Evolutionary conservation across 805 yeast genomes (phyloP).

Genomic region (Lipomyces kockii): DNA sequence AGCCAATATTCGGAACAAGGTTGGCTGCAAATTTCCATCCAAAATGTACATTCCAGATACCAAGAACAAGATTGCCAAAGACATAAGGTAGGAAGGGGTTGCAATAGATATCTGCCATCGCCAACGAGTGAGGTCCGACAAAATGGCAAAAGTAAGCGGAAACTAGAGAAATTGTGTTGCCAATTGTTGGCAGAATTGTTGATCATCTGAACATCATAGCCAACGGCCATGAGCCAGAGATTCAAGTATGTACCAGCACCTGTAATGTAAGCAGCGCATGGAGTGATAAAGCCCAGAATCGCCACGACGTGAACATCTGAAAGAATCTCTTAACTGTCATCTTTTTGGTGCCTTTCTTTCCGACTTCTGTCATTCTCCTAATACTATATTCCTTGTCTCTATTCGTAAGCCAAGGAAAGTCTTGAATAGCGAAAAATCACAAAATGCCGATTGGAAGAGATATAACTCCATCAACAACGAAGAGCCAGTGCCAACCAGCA

Average conservation of each 20-base stretch:
- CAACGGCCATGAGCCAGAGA: conserved; percentile 43
- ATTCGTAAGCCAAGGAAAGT: conserved; percentile 15
- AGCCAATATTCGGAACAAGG: conserved; percentile 29
- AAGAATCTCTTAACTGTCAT: conserved; percentile 32
- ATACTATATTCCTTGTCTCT: conserved; percentile 10
- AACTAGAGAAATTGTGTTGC: conserved; percentile 43
- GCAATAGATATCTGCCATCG: conserved; percentile 40
- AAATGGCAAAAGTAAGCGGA: conserved; percentile 42
- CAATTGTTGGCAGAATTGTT: conserved; percentile 47
- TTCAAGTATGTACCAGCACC: conserved; percentile 34
- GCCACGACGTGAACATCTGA: conserved; percentile 25
- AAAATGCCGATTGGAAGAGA: conserved; percentile 47
- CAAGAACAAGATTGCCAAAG: conserved; percentile 34
- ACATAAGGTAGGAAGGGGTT: conserved; percentile 23
- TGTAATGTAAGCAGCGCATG: conserved; percentile 29
- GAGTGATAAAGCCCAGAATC: conserved; percentile 32
- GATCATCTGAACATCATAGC: conserved; percentile 41
- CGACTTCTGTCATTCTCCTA: conserved; percentile 31
- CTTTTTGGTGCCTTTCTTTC: conserved; percentile 25
- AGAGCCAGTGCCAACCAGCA: conserved; percentile 69
- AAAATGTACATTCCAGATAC: conserved; percentile 31
- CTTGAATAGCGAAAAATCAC: conserved; percentile 41
- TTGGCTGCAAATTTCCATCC: conserved; percentile 35
- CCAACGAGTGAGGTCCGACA: conserved; percentile 44
- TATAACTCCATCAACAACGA: conserved; percentile 62